These are phyloP conservation scores for Arachnopeziza araneosa DNA, from an alignment of 2,329 filamentous ascomycete genomes.

Conservation along the genomic window DNA sequence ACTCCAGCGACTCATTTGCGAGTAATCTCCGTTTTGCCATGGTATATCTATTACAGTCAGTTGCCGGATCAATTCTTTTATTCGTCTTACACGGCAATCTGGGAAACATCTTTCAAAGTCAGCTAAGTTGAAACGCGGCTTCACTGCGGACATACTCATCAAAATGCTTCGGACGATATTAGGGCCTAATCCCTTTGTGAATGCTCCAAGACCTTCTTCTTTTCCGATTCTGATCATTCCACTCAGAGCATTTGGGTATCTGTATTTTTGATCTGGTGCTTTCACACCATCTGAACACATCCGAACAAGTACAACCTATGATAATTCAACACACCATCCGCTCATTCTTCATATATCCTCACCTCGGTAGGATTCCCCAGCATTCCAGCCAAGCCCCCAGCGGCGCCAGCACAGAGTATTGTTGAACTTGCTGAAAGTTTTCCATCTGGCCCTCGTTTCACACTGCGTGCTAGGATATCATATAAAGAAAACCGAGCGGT, in stretches of 20 bases:
- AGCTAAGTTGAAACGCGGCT: neutral
- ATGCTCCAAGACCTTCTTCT: slow-evolving; percentile 37
- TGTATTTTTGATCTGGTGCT: slow-evolving; percentile 31
- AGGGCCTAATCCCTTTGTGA: slow-evolving; percentile 35
- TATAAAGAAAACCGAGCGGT: slow-evolving; percentile 41
- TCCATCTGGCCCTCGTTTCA: slow-evolving; percentile 26
- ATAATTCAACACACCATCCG: neutral
- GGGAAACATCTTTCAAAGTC: slow-evolving; percentile 34
- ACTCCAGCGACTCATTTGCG: slow-evolving; percentile 7
- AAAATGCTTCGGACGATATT: slow-evolving; percentile 39
- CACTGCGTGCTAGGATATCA: slow-evolving; percentile 31
- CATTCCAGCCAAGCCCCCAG: slow-evolving; percentile 39
- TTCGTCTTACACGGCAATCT: slow-evolving; percentile 37
- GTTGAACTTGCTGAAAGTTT: slow-evolving; percentile 32
- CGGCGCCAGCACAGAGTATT: slow-evolving; percentile 36
- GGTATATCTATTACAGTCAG: neutral
- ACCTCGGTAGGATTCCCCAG: slow-evolving; percentile 42
- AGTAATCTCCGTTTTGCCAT: slow-evolving; percentile 11
- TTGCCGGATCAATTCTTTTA: neutral
- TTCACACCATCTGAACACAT: slow-evolving; percentile 43
- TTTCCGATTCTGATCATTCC: slow-evolving; percentile 31
- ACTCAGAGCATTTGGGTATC: slow-evolving; percentile 35
- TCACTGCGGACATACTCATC: slow-evolving; percentile 35
- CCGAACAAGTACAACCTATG: slow-evolving; percentile 36
- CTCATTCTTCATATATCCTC: neutral